Evolutionary conservation across 495 filamentous ascomycete species (phyloP), one percentile per base, ranked within the genome.

Genomic region (Lepraria neglecta): DNA sequence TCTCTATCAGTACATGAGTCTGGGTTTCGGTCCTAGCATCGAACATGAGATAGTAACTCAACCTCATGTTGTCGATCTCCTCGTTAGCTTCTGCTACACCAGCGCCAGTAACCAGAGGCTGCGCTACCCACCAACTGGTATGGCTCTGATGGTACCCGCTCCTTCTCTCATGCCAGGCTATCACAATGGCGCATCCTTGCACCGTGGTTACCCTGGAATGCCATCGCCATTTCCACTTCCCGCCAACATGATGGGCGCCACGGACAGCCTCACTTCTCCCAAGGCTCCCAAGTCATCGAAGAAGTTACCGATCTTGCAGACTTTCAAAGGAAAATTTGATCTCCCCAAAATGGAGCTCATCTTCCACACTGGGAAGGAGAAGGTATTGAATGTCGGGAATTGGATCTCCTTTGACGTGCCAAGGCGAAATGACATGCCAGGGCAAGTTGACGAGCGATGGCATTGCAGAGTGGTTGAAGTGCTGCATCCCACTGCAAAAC

Each of bases 1-100:
- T 68, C 75, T 96, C 3, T 94, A 90, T 65, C 92, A 97, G 68
- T 96, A 95, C 74, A 88, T 96, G 83, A 79, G 80, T n/a, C 77
- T 94, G 30, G 91, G 90, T 0, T 85, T 96, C 70, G 92, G 92
- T 0, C 86, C 90, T 2, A 89, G 83, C 67, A 82, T 96, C 59
- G 91, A 96, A 68, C 82, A 90, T 68, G 91, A 96, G 67, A 88
- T 97, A 35, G 62, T 86, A 33, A 80, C 84, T 17, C 87, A 94
- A 64, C 90, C 91, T 10, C 80, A 85, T 44, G 92, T 96, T 1
- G 88, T 96, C 19, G 92, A 97, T 68, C 73, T 97, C 5, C 77
- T 97, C 0, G 75, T 96, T 24, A 90, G 85, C 69, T 87, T 97
- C 66, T 90, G 88, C 65, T 96, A 91, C 64, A 68, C 78, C 14